Percentiles rank a stretch among this genome's conserved stretches.
These are phyloP conservation scores for Sporothrix pallida DNA, from an alignment of 2,329 filamentous ascomycete genomes.

Conservation along the genomic window DNA sequence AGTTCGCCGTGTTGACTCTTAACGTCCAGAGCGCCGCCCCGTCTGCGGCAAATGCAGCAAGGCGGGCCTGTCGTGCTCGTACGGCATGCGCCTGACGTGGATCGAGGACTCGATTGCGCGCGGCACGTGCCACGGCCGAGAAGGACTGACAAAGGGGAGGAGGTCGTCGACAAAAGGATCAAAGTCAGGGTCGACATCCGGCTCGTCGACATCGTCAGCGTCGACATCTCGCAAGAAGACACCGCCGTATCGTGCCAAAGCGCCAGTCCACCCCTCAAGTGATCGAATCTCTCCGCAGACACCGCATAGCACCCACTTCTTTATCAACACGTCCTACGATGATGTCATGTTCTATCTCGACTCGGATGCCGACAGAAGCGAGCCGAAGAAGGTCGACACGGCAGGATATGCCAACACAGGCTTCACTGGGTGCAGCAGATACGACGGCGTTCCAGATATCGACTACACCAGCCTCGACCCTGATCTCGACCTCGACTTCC, in stretches of 20 bases:
- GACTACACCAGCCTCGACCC: background rate
- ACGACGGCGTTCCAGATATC: background rate
- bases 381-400: background rate
- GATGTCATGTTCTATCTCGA: slow-evolving; percentile 23
- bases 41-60: slow-evolving; percentile 26
- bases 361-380: background rate
- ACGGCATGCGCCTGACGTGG: slow-evolving; percentile 30
- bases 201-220: background rate
- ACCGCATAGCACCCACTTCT: background rate
- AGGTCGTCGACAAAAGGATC: background rate
- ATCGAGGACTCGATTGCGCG: slow-evolving; percentile 30
- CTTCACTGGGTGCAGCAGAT: background rate
- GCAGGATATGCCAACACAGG: background rate
- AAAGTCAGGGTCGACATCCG: background rate
- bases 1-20: too few species aligned
- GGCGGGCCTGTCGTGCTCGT: slow-evolving; percentile 21
- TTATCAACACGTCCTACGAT: slow-evolving; percentile 27
- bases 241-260: background rate
- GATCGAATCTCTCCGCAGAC: background rate
- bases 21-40: slow-evolving; percentile 14
- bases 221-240: background rate
- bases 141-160: background rate
- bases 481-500: background rate
- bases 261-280: background rate
- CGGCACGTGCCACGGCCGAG: slow-evolving; percentile 30